Conservation (phyloP, 257 asterid genomes). For the Solanum chaucha region DNA sequence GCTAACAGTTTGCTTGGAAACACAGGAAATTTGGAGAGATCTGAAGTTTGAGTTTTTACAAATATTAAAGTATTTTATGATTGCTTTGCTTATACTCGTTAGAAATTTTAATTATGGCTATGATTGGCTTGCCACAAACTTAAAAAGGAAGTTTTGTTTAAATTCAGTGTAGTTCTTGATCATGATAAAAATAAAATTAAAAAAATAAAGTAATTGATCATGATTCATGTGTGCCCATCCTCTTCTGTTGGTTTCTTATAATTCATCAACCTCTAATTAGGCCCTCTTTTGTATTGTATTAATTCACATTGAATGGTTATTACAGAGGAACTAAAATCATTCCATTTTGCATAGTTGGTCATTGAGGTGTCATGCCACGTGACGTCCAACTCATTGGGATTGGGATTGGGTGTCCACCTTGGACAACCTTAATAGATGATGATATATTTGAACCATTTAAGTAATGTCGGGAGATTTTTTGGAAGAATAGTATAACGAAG, state of each 20-base stretch:
- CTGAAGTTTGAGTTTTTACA: not conserved
- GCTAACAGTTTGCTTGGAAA: conserved; percentile 29
- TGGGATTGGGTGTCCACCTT: not conserved
- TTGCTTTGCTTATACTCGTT: conserved; percentile 33
- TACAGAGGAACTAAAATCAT: not conserved
- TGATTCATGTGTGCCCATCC: not conserved
- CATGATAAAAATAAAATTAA: not conserved
- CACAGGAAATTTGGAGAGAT: not conserved
- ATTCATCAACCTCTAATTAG: not conserved
- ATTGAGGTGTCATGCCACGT: not conserved
- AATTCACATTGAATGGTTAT: not conserved
- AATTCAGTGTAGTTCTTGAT: not conserved
- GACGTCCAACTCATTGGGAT: not conserved
- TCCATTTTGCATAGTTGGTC: not conserved
- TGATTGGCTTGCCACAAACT: conserved; percentile 1
- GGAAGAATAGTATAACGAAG: not conserved
- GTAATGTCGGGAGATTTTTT: not conserved
- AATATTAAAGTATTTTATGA: not conserved
- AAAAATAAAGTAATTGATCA: not conserved
- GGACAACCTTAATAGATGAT: not conserved
- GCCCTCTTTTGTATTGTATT: not conserved
- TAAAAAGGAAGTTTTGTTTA: not conserved
- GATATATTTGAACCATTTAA: not conserved
- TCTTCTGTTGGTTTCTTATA: not conserved
- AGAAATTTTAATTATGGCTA: not conserved